phyloP scores from a whole-genome alignment of 768 basidiomycete genomes.

The Cystofilobasidium bisporidii region DNA sequence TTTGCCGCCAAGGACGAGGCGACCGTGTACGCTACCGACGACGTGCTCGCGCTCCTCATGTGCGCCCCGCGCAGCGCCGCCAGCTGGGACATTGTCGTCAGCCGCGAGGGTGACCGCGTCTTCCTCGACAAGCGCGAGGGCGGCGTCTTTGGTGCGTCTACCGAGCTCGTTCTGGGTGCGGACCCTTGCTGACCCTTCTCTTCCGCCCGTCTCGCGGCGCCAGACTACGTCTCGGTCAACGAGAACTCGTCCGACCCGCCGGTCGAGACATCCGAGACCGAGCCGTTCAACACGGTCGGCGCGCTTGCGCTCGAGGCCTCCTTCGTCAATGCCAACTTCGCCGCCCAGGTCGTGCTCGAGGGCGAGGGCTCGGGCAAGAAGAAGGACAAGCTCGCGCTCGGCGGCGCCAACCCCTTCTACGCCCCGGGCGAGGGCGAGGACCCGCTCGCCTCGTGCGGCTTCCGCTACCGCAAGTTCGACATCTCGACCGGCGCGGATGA shows the following conservation, averaged over 20 bases:
- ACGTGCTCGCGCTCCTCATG: conserved; percentile 92
- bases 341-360: conserved; percentile 87
- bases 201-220: too few species aligned
- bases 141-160: conserved; percentile 62
- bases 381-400: conserved; percentile 60
- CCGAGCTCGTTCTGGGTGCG: not conserved
- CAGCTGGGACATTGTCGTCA: conserved; percentile 96
- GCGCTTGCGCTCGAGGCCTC: conserved; percentile 93
- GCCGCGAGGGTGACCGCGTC: conserved; percentile 82
- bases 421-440: conserved; percentile 67
- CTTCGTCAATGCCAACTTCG: conserved; percentile 97
- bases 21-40: conserved; percentile 79
- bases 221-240: conserved; percentile 88
- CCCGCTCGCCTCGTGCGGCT: conserved; percentile 89
- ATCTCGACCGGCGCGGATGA: conserved; percentile 83
- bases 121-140: conserved; percentile 93
- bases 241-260: conserved; percentile 96
- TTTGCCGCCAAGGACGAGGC: conserved; percentile 71
- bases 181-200: not conserved
- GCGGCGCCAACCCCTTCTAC: conserved; percentile 86
- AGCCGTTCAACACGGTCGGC: conserved; percentile 84
- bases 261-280: conserved; percentile 65
- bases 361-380: conserved; percentile 41
- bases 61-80: conserved; percentile 88
- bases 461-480: conserved; percentile 92